A percentile compares a stretch with the other conserved stretches of the same genome.
Conservation (phyloP, 306 rosid genomes). For the Cicer chorassanicum region DNA sequence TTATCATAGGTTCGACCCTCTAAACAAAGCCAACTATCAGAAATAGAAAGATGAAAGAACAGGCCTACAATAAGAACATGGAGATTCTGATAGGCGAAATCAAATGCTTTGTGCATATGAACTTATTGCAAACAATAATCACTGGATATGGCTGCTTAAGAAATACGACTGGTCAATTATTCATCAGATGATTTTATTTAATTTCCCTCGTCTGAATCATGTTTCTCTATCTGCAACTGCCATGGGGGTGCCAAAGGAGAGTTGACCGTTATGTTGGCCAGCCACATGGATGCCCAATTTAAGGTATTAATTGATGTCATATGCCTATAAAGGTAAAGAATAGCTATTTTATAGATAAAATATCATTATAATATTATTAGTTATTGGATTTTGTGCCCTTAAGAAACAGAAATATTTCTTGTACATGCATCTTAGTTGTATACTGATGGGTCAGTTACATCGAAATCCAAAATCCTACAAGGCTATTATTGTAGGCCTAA, state of each 20-base stretch:
- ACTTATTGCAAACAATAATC: background rate
- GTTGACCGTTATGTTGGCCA: background rate
- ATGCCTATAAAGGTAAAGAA: background rate
- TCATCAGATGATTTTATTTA: background rate
- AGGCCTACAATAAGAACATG: background rate
- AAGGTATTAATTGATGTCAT: slow-evolving; percentile 5
- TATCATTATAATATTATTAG: slow-evolving; percentile 17
- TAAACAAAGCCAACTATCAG: slow-evolving; percentile 20
- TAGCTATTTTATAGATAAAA: slow-evolving; percentile 5
- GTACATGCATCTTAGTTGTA: background rate
- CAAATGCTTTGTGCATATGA: background rate
- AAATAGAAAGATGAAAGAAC: slow-evolving; percentile 11
- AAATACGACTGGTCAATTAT: slow-evolving; percentile 17
- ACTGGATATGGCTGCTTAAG: slow-evolving; percentile 3
- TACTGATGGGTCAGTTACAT: slow-evolving; percentile 8
- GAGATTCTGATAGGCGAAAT: background rate
- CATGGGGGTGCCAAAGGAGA: slow-evolving; percentile 17
- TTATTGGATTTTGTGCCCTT: background rate
- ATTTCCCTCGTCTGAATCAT: slow-evolving; percentile 1
- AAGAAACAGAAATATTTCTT: slow-evolving; percentile 4
- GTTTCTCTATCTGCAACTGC: background rate
- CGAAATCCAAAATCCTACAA: slow-evolving; percentile 9
- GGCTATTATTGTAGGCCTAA: background rate
- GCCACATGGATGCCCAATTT: background rate
- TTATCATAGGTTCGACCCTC: slow-evolving; percentile 31